Base-by-base conservation (phyloP, 176 grass and related monocot genomes). In the Oryza rufipogon region DNA sequence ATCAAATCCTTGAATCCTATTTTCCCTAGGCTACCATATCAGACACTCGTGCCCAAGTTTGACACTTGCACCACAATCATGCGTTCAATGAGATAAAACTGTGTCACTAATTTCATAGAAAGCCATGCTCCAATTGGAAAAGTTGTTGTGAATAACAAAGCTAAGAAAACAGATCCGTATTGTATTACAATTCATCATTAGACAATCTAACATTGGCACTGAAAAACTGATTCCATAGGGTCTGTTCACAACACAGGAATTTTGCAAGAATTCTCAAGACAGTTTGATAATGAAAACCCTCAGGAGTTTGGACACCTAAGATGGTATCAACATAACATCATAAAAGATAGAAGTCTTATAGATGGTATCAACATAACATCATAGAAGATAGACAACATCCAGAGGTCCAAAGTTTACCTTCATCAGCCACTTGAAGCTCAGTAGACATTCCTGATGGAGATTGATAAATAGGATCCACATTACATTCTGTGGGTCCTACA, bases 401-500 rank as follows among this genome's bases (percentile, higher is more conserved):
- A 67, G 19, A n/a, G 54, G 30, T 68, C 54, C 54, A 58, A 58
- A 58, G 19, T 28, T 49, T 83, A 87, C 86, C 86, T 83, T 87
- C 66, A 6, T 61, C 28, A 8, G 79, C 34, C 51, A 76, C 51
- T 77, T 82, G 65, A 83, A 63, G 10, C 42, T 33, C 80, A 41
- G 86, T 71, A 83, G 86, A 71, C 86, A 87, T 87, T 81, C 45
- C 80, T 30, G 38, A 26, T 6, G 86, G 42, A 83, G 80, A 71
- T 42, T 83, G 52, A 51, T 39, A 66, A 16, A 17, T 45, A 14
- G 45, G 75, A 69, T 77, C 68, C 52, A 75, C 83, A 60, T 54
- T 79, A 56, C 26, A 74, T 66, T 87, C 77, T 32, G 41, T 36
- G 6, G 85, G 51, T 72, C 75, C 60, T 16, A 70, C 63, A 48